A percentile compares a stretch with the other conserved stretches of the same genome.
phyloP scores from a whole-genome alignment of 2,329 filamentous ascomycete genomes.

The Colletotrichum liriopes region DNA sequence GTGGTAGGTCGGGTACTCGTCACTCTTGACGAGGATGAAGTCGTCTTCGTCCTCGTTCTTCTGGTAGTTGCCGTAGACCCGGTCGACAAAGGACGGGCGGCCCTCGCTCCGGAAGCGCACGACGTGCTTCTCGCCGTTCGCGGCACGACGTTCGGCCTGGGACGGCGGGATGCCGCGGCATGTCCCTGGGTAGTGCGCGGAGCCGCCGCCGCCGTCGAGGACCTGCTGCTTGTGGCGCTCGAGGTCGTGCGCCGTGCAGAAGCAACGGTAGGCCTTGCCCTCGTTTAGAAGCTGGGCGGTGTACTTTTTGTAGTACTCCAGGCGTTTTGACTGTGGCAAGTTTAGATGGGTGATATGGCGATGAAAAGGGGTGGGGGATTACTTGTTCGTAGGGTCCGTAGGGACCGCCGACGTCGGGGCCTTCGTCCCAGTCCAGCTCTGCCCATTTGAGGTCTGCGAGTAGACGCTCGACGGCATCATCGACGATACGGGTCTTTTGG shows the following conservation, averaged over 20 bases:
- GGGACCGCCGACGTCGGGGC: slow-evolving; percentile 85
- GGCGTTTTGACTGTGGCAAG: slow-evolving; percentile 79
- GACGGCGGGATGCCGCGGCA: slow-evolving; percentile 78
- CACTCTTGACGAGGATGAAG: slow-evolving; percentile 90
- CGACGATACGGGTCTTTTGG: slow-evolving; percentile 82
- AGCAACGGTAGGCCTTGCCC: slow-evolving; percentile 91
- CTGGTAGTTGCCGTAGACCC: slow-evolving; percentile 82
- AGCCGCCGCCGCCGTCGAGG: slow-evolving; percentile 63
- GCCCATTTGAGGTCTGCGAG: slow-evolving; percentile 90
- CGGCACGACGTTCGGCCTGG: slow-evolving; percentile 80
- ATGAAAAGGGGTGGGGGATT: slow-evolving; percentile 45
- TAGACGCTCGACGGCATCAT: slow-evolving; percentile 83
- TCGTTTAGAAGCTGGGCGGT: slow-evolving; percentile 77
- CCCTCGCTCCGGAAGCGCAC: slow-evolving; percentile 80
- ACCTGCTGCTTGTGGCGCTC: slow-evolving; percentile 76
- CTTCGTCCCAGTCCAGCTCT: slow-evolving; percentile 94
- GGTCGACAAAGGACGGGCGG: slow-evolving; percentile 79
- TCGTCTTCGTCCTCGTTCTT: slow-evolving; percentile 77
- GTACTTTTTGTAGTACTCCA: slow-evolving; percentile 80
- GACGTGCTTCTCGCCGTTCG: slow-evolving; percentile 79
- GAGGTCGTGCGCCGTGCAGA: slow-evolving; percentile 84
- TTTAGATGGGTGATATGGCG: slow-evolving; percentile 8
- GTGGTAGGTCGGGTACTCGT: slow-evolving; percentile 96
- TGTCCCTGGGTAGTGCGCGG: slow-evolving; percentile 70
- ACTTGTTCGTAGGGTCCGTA: slow-evolving; percentile 91